Evolutionary conservation across 2,329 filamentous ascomycete genomes (phyloP).

Genomic region (Pyrenophora seminiperda): DNA sequence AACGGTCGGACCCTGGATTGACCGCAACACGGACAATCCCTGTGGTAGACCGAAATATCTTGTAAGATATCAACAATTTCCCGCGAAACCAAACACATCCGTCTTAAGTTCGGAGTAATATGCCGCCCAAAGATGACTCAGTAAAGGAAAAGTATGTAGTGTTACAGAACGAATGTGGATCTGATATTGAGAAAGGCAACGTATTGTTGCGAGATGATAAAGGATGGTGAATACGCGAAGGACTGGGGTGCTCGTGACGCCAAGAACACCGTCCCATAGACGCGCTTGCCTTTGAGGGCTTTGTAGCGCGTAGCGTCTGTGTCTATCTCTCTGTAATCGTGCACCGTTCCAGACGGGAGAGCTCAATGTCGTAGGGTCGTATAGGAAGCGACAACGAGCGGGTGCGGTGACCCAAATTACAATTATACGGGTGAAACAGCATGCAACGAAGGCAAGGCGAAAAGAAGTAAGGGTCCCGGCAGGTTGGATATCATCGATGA

Average conservation of each 20-base stretch:
- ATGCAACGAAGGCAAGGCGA: constrained; percentile 34
- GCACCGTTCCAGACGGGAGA: constrained; percentile 48
- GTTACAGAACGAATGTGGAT: constrained; percentile 31
- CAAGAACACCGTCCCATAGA: constrained; percentile 37
- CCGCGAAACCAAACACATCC: constrained; percentile 18
- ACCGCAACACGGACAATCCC: constrained; percentile 9
- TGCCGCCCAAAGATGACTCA: constrained; percentile 33
- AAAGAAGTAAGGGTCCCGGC: constrained; percentile 18
- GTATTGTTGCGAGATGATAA: constrained; percentile 27
- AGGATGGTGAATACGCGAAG: constrained; percentile 30
- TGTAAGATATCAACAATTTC: constrained; percentile 23
- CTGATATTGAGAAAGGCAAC: constrained; percentile 26
- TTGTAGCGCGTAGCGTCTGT: constrained; percentile 25
- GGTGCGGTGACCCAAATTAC: constrained; percentile 40
- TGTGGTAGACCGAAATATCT: constrained; percentile 7
- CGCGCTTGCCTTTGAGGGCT: constrained; percentile 34
- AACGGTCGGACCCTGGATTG: constrained; percentile 15
- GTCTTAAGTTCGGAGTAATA: constrained; percentile 26
- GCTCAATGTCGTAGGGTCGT: constrained; percentile 43
- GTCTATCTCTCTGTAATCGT: constrained; percentile 34
- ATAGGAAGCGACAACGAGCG: constrained; percentile 38
- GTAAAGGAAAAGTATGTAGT: constrained; percentile 27
- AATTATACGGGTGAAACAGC: constrained; percentile 38
- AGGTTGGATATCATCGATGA: constrained; percentile 38
- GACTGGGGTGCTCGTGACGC: constrained; percentile 29